These are phyloP conservation scores for Tolypocladium tropicale DNA, from an alignment of 2,329 filamentous ascomycete genomes.

Conservation along the genomic window DNA sequence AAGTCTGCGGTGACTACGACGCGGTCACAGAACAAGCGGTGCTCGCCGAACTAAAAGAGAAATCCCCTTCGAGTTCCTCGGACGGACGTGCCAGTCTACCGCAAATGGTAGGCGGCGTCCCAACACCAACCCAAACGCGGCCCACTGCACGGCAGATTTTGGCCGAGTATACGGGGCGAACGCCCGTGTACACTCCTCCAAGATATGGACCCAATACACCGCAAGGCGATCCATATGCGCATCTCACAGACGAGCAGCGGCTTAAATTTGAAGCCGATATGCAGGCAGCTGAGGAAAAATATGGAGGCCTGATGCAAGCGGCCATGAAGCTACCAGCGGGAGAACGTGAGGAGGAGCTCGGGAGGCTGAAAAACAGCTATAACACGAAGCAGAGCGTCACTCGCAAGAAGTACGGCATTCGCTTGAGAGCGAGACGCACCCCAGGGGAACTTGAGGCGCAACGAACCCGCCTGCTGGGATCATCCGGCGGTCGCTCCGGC, in stretches of 20 bases:
- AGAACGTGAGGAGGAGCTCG: slow-evolving; percentile 21
- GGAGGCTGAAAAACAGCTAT: slow-evolving; percentile 39
- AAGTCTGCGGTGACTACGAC: slow-evolving; percentile 35
- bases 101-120: not conserved
- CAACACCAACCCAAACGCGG: not conserved
- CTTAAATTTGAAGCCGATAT: slow-evolving; percentile 17
- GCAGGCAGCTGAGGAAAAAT: slow-evolving; percentile 21
- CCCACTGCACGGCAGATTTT: not conserved
- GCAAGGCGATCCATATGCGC: slow-evolving; percentile 31
- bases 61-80: not conserved
- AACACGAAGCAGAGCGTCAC: slow-evolving; percentile 47
- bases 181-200: not conserved
- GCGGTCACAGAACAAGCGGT: slow-evolving; percentile 4
- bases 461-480: slow-evolving; percentile 25
- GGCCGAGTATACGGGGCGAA: not conserved
- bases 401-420: slow-evolving; percentile 48
- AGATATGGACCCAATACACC: slow-evolving; percentile 6
- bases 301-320: slow-evolving; percentile 29
- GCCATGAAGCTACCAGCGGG: slow-evolving; percentile 27
- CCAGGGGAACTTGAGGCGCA: slow-evolving; percentile 34
- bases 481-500: not conserved
- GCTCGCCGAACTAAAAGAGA: not conserved
- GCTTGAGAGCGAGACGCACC: slow-evolving; percentile 37
- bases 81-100: not conserved
- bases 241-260: slow-evolving; percentile 24